Percentiles rank a stretch among this genome's conserved stretches.
Conservation (phyloP, 202 grass and related monocot genomes). For the Tripidium arundinaceum region DNA sequence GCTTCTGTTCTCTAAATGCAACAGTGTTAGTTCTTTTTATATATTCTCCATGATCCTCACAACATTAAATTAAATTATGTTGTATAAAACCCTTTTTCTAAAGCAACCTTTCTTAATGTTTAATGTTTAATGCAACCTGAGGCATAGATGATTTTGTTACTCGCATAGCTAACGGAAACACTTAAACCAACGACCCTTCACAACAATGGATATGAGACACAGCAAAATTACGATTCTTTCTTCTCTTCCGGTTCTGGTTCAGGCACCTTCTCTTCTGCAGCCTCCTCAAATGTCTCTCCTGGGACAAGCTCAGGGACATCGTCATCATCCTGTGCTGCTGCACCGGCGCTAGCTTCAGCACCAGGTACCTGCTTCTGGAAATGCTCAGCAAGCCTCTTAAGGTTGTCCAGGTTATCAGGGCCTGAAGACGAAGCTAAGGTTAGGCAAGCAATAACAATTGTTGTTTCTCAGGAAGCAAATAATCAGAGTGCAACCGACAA, state of each 20-base stretch:
- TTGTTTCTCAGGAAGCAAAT: not conserved
- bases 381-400: slow-evolving; percentile 76
- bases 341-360: slow-evolving; percentile 30
- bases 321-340: slow-evolving; percentile 55
- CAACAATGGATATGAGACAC: slow-evolving; percentile 23
- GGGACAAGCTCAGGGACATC: slow-evolving; percentile 85
- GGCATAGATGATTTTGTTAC: no score
- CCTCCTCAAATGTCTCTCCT: slow-evolving; percentile 81
- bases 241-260: slow-evolving; percentile 46
- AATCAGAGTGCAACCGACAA: not conserved
- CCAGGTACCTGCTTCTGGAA: slow-evolving; percentile 63
- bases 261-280: slow-evolving; percentile 54
- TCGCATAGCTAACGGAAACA: slow-evolving; percentile 26
- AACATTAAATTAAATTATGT: not conserved
- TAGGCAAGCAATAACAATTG: not conserved
- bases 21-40: not conserved
- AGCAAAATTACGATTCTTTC: slow-evolving; percentile 51
- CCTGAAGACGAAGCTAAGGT: slow-evolving; percentile 33
- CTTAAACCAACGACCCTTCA: slow-evolving; percentile 30
- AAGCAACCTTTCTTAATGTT: no score
- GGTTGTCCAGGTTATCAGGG: slow-evolving; percentile 84
- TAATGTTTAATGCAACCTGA: no score
- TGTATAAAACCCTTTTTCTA: no score
- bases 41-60: not conserved
- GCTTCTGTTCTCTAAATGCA: not conserved